These are phyloP conservation scores for Candida freyschussii DNA, from an alignment of 1,139 yeast genomes.

Conservation along the genomic window DNA sequence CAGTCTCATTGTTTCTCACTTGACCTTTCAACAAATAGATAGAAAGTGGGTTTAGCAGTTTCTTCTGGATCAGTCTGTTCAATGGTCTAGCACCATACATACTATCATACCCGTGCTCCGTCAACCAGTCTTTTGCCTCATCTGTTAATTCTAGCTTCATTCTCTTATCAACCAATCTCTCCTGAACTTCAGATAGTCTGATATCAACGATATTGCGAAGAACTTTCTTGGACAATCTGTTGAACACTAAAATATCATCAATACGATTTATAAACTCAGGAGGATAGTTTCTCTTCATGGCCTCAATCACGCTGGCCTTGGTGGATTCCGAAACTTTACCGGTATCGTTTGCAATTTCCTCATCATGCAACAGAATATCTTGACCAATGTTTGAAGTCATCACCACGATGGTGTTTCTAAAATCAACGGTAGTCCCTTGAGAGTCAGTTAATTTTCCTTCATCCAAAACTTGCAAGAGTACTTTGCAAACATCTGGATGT, in stretches of 20 bases:
- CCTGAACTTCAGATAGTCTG: slow-evolving; percentile 73
- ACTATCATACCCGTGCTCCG: slow-evolving; percentile 84
- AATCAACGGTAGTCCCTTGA: slow-evolving; percentile 90
- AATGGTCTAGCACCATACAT: slow-evolving; percentile 94
- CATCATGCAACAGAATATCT: slow-evolving; percentile 69
- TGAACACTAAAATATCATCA: slow-evolving; percentile 87
- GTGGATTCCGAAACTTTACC: slow-evolving; percentile 45
- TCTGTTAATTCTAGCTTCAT: slow-evolving; percentile 55
- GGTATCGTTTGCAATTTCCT: slow-evolving; percentile 40
- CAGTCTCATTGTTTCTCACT: slow-evolving; percentile 64
- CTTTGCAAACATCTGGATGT: slow-evolving; percentile 86
- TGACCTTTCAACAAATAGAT: slow-evolving; percentile 73
- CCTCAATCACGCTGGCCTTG: slow-evolving; percentile 55
- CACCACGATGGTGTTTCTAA: slow-evolving; percentile 91
- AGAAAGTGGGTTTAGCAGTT: slow-evolving; percentile 82
- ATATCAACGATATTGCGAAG: slow-evolving; percentile 78
- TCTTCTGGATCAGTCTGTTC: slow-evolving; percentile 81
- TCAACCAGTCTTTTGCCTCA: slow-evolving; percentile 70
- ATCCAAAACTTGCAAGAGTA: slow-evolving; percentile 85
- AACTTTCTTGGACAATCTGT: slow-evolving; percentile 73
- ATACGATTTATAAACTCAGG: slow-evolving; percentile 94
- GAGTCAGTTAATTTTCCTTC: slow-evolving; percentile 94
- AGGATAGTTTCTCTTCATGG: slow-evolving; percentile 70
- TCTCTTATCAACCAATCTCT: slow-evolving; percentile 73
- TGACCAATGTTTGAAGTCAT: slow-evolving; percentile 98